Evolutionary conservation across 192 early-diverging fungal species (phyloP), one percentile per base, ranked within the genome.

Genomic region (Mortierella claussenii): DNA sequence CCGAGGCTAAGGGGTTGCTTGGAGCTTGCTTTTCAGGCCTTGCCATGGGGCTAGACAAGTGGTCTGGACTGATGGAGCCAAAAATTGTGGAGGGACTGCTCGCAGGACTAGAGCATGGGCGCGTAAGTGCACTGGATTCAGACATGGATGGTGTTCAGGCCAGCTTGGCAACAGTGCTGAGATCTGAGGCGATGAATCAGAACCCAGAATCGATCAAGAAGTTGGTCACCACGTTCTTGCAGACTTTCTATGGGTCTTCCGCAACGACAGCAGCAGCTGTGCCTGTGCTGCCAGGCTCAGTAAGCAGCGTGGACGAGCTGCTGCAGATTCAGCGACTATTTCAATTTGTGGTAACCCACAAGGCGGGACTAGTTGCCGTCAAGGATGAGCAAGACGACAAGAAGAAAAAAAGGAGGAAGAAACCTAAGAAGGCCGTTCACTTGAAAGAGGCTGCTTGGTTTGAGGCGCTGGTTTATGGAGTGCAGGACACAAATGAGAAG

Each of bases 11-110:
- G 18, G 71, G 71, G 0, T 23, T 75, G 4, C 47, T 66, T 13
- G 51, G 71, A 2, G 58, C 71, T 7, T 75, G 71, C 52, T 75
- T 75, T 40, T 59, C 63, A 6, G 71, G 71, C 42, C 31, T 75
- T 7, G 71, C 71, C 2, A 75, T 55, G 1, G 63, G 71, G n/a
- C 54, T 75, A 13, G 71, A 75, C 36, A 75, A 75, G 52, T 75
- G 71, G 71, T 49, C 71, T 0, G 71, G 71, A 55, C 47, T 75
- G 34, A 66, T 75, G 71, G 71, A 66, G n/a, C 71, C 71, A 26
- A 66, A 54, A 55, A 60, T 75, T 36, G 45, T 66, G 2, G 37
- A 75, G 10, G 71, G 71, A 1, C 18, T 75, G n/a, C 57, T 61
- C 0, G 57, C 71, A 12, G 71, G 56, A 60, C 23, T 75, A 46